Evolutionary conservation across 1,284 basidiomycete species (phyloP), one percentile per base, ranked within the genome.

Genomic region (Leccinum pallidistipes): DNA sequence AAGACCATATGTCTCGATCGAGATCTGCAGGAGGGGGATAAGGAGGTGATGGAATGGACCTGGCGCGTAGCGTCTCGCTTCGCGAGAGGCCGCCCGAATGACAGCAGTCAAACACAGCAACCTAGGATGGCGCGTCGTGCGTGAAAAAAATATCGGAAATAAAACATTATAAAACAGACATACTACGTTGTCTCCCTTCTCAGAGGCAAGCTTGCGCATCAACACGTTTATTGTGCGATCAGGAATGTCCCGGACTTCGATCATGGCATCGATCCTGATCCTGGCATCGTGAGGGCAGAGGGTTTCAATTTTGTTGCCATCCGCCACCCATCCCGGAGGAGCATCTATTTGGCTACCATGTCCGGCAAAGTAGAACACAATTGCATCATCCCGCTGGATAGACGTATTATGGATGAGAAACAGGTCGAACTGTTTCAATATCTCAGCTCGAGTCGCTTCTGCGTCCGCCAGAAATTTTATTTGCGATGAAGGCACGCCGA

Each of bases 331-430:
- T 36, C 79, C 82, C 11, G 71, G 67, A 18, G 86, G 86, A 16
- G 85, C 80, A 9, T 71, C 68, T 8, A 81, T 65, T 47, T 70
- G 77, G 63, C 80, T 81, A 4, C 87, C 87, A 67, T 88, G 86
- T 5, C 87, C 86, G 10, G 87, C 84, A 66, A 85, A 89, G 66
- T 83, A 88, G 61, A 88, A 76, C 53, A 89, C 59, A 29, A 88
- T 83, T n/a, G 85, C 79, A 60, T 88, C 86, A 14, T 82, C 84
- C 21, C 69, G 71, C 55, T 82, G 77, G 21, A 89, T 85, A 27
- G 74, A 71, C 3, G 77, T 68, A 62, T 88, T 87, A 63, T 81
- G 78, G 57, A 83, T 69, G n/a, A 89, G 76, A 66, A 87, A 85
- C 2, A 71, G 65, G 83, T 82, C 2, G 64, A 76, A 65, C 79